A percentile compares a stretch with the other conserved stretches of the same genome.
Evolutionary conservation across 192 early-diverging fungal species (phyloP).

Genomic region (Glomus cerebriforme): DNA sequence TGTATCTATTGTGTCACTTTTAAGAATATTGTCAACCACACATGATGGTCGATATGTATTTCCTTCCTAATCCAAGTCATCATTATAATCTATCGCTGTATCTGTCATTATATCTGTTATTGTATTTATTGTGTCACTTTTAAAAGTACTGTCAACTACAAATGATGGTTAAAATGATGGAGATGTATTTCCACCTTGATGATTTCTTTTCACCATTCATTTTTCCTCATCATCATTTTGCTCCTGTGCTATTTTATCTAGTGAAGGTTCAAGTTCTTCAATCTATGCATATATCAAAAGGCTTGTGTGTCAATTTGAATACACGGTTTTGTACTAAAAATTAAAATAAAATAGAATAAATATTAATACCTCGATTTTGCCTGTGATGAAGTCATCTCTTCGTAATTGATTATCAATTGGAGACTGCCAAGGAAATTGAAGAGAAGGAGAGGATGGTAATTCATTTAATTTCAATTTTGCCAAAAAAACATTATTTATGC

Average conservation of each 20-base stretch:
- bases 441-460: slow-evolving; percentile 4
- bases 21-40: neutral
- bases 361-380: too few relatives aligned
- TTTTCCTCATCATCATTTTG: too few relatives aligned
- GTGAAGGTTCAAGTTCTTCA: too few relatives aligned
- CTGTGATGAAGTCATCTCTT: too few relatives aligned
- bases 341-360: too few relatives aligned
- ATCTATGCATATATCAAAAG: too few relatives aligned
- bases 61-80: slow-evolving; percentile 3
- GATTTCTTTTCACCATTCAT: too few relatives aligned
- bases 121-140: neutral
- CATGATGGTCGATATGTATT: neutral
- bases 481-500: slow-evolving; percentile 12
- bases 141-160: slow-evolving; percentile 5
- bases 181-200: neutral
- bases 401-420: too few relatives aligned
- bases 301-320: too few relatives aligned
- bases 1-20: neutral
- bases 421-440: neutral
- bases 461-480: slow-evolving; percentile 17
- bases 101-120: too few relatives aligned
- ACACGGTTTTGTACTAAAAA: too few relatives aligned
- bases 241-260: too few relatives aligned
- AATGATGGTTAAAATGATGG: neutral
- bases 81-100: slow-evolving; percentile 18